A percentile compares a stretch with the other conserved stretches of the same genome.
Conservation (phyloP, 352 stramenopile genomes). For the Phytophthora multivora region DNA sequence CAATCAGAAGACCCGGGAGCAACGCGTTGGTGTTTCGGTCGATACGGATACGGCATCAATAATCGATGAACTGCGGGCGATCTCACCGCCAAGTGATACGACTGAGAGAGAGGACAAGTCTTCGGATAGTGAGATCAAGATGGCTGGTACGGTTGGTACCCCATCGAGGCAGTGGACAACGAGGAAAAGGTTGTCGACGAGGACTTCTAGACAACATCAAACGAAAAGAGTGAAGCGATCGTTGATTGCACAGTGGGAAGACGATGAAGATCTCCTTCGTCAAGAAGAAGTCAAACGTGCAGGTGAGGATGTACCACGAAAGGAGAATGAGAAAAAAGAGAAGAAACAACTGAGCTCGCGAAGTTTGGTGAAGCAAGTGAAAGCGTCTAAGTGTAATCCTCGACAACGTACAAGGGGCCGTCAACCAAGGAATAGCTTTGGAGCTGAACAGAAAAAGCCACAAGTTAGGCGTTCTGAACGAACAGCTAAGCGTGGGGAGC, state of each 20-base stretch:
- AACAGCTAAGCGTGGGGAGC: not conserved
- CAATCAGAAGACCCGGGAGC: not conserved
- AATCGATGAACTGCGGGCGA: not conserved
- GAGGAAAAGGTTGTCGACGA: constrained; percentile 30
- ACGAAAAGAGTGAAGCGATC: constrained; percentile 15
- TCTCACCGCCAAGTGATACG: constrained; percentile 4
- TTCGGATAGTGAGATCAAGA: not conserved
- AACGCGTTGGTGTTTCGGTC: not conserved
- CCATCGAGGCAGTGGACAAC: constrained; percentile 20
- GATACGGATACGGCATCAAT: not conserved
- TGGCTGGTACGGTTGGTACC: not conserved
- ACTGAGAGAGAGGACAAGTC: constrained; percentile 1
- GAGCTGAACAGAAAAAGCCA: not conserved
- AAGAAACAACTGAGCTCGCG: not conserved
- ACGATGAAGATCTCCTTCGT: constrained; percentile 4
- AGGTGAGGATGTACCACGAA: not conserved
- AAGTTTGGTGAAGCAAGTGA: not conserved
- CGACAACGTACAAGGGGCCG: constrained; percentile 8
- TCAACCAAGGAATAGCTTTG: constrained; percentile 2
- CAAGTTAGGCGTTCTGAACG: not conserved
- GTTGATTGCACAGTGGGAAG: not conserved
- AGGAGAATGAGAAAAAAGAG: not conserved
- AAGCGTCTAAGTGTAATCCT: not conserved
- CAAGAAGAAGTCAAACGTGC: constrained; percentile 4
- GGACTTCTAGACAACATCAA: not conserved